Evolutionary conservation across 768 basidiomycete species (phyloP).

Genomic region (Porphyrellus cyaneotinctus): DNA sequence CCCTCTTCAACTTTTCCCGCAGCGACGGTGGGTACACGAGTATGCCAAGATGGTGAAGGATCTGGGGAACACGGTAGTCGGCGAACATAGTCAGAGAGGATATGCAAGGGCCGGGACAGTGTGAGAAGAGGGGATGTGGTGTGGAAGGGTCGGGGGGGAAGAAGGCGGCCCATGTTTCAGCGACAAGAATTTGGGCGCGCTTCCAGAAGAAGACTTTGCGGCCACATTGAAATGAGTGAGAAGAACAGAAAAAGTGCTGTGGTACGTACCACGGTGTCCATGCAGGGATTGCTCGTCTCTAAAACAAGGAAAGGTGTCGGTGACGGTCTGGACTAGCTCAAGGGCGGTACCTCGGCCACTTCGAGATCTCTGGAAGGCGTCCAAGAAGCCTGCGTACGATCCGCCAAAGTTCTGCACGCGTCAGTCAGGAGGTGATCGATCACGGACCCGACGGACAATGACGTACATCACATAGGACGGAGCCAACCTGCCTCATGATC

Average conservation of each 20-base stretch:
- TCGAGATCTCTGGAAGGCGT: constrained; percentile 53
- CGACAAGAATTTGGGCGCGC: constrained; percentile 86
- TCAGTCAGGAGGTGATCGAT: constrained; percentile 8
- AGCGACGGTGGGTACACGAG: constrained; percentile 67
- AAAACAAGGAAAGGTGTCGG: constrained; percentile 69
- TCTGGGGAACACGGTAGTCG: constrained; percentile 89
- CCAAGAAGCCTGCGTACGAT: constrained; percentile 64
- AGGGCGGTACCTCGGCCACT: constrained; percentile 60
- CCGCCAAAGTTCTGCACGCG: constrained; percentile 56
- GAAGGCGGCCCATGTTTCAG: constrained; percentile 91
- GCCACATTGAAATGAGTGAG: constrained; percentile 1
- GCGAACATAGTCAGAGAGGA: constrained; percentile 88
- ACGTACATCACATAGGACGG: constrained; percentile 64
- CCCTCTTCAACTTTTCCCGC: constrained; percentile 43
- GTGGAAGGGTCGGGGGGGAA: constrained; percentile 49
- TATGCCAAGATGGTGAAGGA: constrained; percentile 78
- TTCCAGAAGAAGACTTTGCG: constrained; percentile 78
- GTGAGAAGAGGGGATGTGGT: constrained; percentile 73
- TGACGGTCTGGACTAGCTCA: constrained; percentile 67
- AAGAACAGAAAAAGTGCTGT: not conserved
- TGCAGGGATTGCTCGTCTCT: constrained; percentile 62
- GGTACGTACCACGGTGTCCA: constrained; percentile 51
- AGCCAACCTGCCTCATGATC: constrained; percentile 76
- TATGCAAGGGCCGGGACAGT: constrained; percentile 52
- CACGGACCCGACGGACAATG: constrained; percentile 3